Base-by-base conservation (phyloP, 106 monocot species). In the Dendrobium nobile region DNA sequence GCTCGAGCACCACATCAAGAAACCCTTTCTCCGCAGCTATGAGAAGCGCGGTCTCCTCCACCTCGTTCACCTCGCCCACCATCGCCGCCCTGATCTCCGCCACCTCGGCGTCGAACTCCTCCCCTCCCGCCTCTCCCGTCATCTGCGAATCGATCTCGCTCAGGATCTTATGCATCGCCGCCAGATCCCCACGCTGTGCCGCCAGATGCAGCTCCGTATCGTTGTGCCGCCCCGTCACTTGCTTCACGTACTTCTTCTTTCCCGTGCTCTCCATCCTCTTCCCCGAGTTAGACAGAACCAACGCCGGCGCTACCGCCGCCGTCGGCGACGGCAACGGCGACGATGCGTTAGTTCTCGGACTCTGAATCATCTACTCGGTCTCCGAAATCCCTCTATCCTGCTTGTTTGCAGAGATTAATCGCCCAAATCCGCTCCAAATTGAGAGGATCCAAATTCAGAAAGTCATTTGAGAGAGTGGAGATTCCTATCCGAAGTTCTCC, bases 181-280 rank as follows among this genome's bases (percentile, higher is more conserved):
- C 81, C 7, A 78, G 77, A 75, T 91, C 91, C 65, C 91, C 91
- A 75, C 82, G 72, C 58, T 82, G 86, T n/a, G 91, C 91, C 51
- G 91, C 91, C 45, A 91, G 79, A 78, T 91, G 91, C 75, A 91
- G 86, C 84, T 91, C 91, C 47, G 88, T 88, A 74, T 91, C 91
- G 79, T 91, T 91, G 80, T 86, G 88, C 55, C 86, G 81, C 7
- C 91, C 91, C 7, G 91, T 91, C 58, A 91, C 91, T 86, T 91
- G 91, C 78, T 87, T 87, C 84, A 91, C 88, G 79, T 91, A 91
- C 80, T 88, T 87, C 82, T 88, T 87, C 78, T 82, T 80, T 58
- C 79, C 79, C 44, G 83, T 45, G 70, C 77, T 77, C 54, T 86
- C 85, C 77, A 91, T 85, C 55, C 82, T 24, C 85, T 89, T 89